These are phyloP conservation scores for Miscanthus lutarioriparius DNA, from an alignment of 176 grass and related monocot species.

Conservation along the genomic window DNA sequence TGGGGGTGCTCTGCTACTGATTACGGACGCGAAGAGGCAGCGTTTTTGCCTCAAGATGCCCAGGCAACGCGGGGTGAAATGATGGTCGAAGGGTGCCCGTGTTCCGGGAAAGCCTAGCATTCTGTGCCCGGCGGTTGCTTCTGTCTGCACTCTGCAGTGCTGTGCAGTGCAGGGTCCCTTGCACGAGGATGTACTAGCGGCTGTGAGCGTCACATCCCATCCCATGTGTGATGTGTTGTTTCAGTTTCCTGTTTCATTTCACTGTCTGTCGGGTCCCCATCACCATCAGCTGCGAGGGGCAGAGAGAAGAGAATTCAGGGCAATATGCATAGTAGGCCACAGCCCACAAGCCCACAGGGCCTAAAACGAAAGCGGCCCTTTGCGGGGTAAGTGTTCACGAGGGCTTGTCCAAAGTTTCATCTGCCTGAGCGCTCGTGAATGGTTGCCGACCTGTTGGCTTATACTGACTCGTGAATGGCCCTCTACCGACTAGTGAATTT, in stretches of 20 bases:
- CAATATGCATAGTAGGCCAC: background rate
- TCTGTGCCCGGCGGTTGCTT: background rate
- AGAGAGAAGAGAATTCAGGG: background rate
- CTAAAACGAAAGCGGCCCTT: background rate
- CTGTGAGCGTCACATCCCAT: background rate
- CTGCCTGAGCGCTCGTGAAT: too few species aligned
- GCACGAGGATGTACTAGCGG: background rate
- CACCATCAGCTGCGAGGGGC: background rate
- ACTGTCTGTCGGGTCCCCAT: background rate
- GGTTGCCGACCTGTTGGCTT: too few species aligned
- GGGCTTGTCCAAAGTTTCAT: too few species aligned
- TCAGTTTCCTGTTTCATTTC: background rate
- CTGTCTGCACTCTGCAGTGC: slow-evolving; percentile 7
- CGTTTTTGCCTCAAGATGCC: background rate
- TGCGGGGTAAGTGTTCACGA: background rate
- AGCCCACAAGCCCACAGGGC: background rate
- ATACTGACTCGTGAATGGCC: too few species aligned
- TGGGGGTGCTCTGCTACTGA: background rate
- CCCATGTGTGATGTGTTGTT: background rate
- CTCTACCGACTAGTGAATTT: too few species aligned
- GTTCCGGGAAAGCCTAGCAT: slow-evolving; percentile 24
- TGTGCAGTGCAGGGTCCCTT: too few species aligned
- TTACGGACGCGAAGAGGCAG: background rate
- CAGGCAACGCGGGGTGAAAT: background rate
- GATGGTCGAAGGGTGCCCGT: background rate